phyloP scores from a whole-genome alignment of 176 grass and related monocot species.

The Otatea glauca region DNA sequence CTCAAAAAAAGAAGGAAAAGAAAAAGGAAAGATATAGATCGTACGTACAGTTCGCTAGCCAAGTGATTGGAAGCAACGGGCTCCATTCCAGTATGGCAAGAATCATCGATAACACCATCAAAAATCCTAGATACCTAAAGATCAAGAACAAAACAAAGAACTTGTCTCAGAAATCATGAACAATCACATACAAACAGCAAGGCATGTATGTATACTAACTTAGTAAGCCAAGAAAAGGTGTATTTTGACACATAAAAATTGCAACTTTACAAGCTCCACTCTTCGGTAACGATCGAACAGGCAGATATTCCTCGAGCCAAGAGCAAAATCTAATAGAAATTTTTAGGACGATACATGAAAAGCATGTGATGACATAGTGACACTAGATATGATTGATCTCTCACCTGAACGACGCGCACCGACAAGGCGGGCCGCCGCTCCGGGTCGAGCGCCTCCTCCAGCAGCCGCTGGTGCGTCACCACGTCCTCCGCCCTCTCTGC shows the following conservation, averaged over 20 bases:
- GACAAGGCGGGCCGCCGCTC: constrained; percentile 47
- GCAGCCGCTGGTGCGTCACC: constrained; percentile 66
- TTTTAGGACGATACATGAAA: constrained; percentile 22
- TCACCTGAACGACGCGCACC: constrained; percentile 64
- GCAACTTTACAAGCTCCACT: neutral
- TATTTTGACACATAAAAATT: constrained; percentile 9
- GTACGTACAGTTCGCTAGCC: constrained; percentile 35
- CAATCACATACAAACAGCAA: neutral
- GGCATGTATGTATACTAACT: neutral
- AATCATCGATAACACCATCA: constrained; percentile 39
- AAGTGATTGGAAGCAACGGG: constrained; percentile 34
- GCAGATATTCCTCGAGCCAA: neutral
- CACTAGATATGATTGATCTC: constrained; percentile 22
- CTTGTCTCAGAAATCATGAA: neutral
- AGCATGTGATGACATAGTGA: constrained; percentile 18
- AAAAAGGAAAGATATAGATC: neutral
- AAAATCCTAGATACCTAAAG: constrained; percentile 51
- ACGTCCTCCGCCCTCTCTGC: constrained; percentile 76
- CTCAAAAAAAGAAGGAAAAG: too few relatives aligned
- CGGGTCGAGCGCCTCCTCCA: constrained; percentile 59
- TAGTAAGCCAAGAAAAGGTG: neutral
- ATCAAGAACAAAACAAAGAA: neutral
- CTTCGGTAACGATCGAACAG: neutral
- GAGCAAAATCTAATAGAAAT: neutral
- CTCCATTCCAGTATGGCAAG: constrained; percentile 32